Percentiles rank a stretch among this genome's conserved stretches.
phyloP scores from a whole-genome alignment of 768 basidiomycete genomes.

The Russula vinacea region DNA sequence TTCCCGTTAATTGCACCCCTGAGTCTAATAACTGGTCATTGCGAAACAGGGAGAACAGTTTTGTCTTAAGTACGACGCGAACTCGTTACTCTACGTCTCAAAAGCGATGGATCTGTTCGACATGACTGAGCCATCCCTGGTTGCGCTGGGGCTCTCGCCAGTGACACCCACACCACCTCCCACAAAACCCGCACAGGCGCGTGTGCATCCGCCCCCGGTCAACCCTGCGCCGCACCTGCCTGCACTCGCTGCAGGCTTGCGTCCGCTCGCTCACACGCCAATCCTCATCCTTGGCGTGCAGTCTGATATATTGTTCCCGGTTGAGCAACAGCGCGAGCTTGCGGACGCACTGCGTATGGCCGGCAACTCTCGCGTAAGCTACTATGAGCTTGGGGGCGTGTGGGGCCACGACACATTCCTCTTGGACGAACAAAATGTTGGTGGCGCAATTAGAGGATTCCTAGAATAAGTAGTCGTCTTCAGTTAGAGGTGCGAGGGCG shows the following conservation, averaged over 20 bases:
- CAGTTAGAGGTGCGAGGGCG: background rate
- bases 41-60: conserved; percentile 81
- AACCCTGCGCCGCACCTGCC: conserved; percentile 73
- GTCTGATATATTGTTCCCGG: conserved; percentile 93
- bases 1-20: background rate
- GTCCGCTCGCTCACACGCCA: conserved; percentile 72
- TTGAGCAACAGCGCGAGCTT: conserved; percentile 94
- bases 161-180: conserved; percentile 32
- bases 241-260: conserved; percentile 74
- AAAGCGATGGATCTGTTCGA: conserved; percentile 99
- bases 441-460: conserved; percentile 89
- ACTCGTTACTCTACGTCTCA: conserved; percentile 96
- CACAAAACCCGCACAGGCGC: conserved; percentile 40
- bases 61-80: conserved; percentile 98
- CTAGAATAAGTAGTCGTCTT: conserved; percentile 45
- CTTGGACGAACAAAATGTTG: conserved; percentile 87
- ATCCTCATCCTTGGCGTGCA: conserved; percentile 90
- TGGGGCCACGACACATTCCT: conserved; percentile 99
- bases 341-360: conserved; percentile 88
- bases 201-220: conserved; percentile 67
- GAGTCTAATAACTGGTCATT: background rate
- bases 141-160: conserved; percentile 56
- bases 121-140: conserved; percentile 76
- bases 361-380: conserved; percentile 85
- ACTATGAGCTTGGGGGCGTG: conserved; percentile 98